phyloP scores from a whole-genome alignment of 768 basidiomycete genomes.

The Astraeus odoratus region DNA sequence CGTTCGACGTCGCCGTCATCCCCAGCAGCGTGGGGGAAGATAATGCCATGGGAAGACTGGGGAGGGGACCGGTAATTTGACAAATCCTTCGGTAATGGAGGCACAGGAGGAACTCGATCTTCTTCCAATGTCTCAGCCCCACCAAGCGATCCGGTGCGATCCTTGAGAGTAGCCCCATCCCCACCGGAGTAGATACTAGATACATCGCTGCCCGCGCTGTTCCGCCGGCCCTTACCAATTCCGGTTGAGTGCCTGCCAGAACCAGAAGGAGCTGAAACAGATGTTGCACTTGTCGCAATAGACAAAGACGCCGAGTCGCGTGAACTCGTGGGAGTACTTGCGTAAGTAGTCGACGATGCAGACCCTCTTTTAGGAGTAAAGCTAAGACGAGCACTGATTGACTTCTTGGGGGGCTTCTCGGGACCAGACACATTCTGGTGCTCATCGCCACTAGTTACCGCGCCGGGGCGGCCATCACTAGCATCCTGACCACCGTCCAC shows the following conservation, averaged over 20 bases:
- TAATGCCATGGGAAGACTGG: conserved; percentile 46
- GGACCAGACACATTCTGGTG: conserved; percentile 35
- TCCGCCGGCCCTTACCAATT: conserved; percentile 55
- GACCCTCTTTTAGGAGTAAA: conserved; percentile 86
- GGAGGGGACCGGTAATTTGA: conserved; percentile 71
- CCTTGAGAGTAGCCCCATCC: conserved; percentile 57
- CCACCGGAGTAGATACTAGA: conserved; percentile 62
- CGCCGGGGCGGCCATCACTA: conserved; percentile 35
- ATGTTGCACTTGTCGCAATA: conserved; percentile 69
- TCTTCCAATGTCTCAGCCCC: conserved; percentile 58
- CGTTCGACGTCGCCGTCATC: conserved; percentile 45
- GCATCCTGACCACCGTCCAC: conserved; percentile 31
- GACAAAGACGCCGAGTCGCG: conserved; percentile 84
- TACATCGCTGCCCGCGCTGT: conserved; percentile 83
- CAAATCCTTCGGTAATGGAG: conserved; percentile 86
- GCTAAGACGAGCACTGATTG: conserved; percentile 55
- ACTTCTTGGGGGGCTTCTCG: conserved; percentile 69
- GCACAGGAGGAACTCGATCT: conserved; percentile 80
- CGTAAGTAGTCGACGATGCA: conserved; percentile 81
- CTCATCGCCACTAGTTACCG: conserved; percentile 53
- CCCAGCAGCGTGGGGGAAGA: conserved; percentile 40
- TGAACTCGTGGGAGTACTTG: conserved; percentile 76
- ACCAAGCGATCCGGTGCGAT: conserved; percentile 55
- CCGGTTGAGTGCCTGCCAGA: conserved; percentile 68
- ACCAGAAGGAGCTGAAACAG: conserved; percentile 50